Conservation (phyloP, 108 stramenopile genomes). For the Skeletonema costatum region DNA sequence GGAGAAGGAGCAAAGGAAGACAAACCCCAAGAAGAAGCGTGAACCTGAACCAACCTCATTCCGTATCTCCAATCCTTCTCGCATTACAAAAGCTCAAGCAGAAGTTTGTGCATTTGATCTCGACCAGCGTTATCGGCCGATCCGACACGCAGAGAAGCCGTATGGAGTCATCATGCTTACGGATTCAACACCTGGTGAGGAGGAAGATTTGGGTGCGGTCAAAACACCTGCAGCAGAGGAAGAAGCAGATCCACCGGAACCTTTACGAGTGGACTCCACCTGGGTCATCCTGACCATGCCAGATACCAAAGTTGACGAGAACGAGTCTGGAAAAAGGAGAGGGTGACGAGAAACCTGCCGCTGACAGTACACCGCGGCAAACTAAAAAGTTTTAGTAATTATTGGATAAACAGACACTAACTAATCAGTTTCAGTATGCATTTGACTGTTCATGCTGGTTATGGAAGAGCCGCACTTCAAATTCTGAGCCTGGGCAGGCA, state of each 20-base stretch:
- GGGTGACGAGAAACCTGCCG: not conserved
- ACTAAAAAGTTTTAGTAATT: not conserved
- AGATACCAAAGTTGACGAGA: conserved; percentile 12
- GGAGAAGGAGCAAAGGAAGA: conserved; percentile 68
- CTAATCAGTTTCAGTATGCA: too few relatives aligned
- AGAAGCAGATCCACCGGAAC: conserved; percentile 84
- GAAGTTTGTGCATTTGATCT: conserved; percentile 75
- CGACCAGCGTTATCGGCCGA: conserved; percentile 83
- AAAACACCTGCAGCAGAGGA: conserved; percentile 86
- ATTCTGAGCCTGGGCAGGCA: too few relatives aligned
- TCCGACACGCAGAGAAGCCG: conserved; percentile 75
- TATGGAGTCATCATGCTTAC: conserved; percentile 87
- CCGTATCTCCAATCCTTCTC: conserved; percentile 77
- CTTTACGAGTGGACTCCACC: conserved; percentile 91
- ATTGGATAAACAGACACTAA: not conserved
- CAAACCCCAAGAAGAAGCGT: conserved; percentile 82
- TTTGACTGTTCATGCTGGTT: too few relatives aligned
- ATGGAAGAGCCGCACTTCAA: too few relatives aligned
- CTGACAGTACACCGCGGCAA: not conserved
- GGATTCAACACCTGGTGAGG: conserved; percentile 85
- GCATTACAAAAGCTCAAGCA: conserved; percentile 83
- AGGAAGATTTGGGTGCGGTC: conserved; percentile 84
- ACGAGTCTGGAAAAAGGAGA: not conserved
- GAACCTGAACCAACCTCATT: conserved; percentile 84
- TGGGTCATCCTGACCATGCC: conserved; percentile 34